Percentiles rank a stretch among this genome's conserved stretches.
These are phyloP conservation scores for Knoxia roxburghii DNA, from an alignment of 257 asterid species.

Conservation along the genomic window DNA sequence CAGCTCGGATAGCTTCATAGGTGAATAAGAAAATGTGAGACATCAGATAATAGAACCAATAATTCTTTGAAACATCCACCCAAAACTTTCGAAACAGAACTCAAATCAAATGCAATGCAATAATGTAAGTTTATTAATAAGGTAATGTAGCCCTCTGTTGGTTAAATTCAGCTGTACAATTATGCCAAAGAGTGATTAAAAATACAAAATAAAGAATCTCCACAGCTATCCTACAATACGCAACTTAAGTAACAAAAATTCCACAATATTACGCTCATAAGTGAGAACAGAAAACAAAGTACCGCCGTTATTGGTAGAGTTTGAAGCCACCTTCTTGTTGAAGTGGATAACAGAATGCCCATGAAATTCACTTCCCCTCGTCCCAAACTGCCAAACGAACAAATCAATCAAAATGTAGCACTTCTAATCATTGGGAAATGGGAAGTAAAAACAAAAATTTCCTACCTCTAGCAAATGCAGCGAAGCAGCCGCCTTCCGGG, in stretches of 20 bases:
- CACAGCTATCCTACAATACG: background rate
- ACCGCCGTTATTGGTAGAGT: conserved; percentile 37
- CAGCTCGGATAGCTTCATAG: conserved; percentile 58
- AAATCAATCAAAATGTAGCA: background rate
- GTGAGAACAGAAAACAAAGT: conserved; percentile 1
- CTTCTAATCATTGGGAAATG: background rate
- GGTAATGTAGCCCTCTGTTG: background rate
- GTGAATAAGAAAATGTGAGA: background rate
- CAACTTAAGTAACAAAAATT: background rate
- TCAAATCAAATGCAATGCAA: background rate
- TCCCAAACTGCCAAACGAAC: conserved; percentile 46
- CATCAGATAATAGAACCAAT: background rate
- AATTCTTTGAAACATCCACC: background rate
- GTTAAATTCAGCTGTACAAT: background rate
- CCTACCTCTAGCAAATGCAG: conserved; percentile 38
- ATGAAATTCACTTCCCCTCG: conserved; percentile 45
- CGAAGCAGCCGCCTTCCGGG: conserved; percentile 24
- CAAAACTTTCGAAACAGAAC: background rate
- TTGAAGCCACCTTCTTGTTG: conserved; percentile 23
- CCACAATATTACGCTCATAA: background rate
- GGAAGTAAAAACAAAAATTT: background rate
- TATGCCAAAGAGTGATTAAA: background rate
- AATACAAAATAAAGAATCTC: background rate
- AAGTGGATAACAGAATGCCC: conserved; percentile 46
- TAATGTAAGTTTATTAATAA: background rate